These are phyloP conservation scores for Gossypium australe DNA, from an alignment of 345 rosid species.

Conservation along the genomic window DNA sequence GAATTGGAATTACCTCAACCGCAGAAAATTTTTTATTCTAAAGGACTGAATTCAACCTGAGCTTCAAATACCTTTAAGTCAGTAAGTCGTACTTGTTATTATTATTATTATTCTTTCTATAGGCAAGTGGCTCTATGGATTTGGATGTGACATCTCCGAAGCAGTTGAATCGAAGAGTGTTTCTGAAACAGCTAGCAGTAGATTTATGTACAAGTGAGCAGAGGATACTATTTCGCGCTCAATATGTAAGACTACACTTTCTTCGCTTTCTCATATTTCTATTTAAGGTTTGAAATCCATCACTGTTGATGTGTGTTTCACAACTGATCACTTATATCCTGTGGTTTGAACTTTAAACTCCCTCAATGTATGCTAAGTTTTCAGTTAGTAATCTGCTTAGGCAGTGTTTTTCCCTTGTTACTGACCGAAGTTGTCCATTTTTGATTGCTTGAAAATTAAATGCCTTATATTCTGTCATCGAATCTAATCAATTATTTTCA, in stretches of 20 bases:
- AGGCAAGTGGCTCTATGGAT: conserved; percentile 96
- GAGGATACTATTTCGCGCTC: conserved; percentile 83
- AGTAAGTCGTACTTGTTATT: neutral
- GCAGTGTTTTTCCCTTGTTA: neutral
- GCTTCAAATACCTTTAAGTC: neutral
- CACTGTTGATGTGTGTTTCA: neutral
- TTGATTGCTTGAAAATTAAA: neutral
- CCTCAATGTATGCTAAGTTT: neutral
- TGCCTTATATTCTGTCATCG: neutral
- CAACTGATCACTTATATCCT: neutral
- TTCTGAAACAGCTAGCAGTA: conserved; percentile 90
- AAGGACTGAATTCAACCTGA: neutral
- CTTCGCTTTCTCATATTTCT: neutral
- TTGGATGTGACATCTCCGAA: conserved; percentile 92
- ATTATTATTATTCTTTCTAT: neutral
- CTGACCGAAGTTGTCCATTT: neutral
- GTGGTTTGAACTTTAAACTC: neutral
- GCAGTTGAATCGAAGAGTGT: conserved; percentile 74
- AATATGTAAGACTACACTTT: conserved; percentile 52
- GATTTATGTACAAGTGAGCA: conserved; percentile 84
- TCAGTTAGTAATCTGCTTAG: conserved; percentile 3
- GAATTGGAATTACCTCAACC: neutral
- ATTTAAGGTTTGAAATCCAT: neutral
- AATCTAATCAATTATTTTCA: neutral
- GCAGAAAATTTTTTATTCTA: neutral